These are phyloP conservation scores for Wakefieldia striispora DNA, from an alignment of 768 basidiomycete species.

Conservation along the genomic window DNA sequence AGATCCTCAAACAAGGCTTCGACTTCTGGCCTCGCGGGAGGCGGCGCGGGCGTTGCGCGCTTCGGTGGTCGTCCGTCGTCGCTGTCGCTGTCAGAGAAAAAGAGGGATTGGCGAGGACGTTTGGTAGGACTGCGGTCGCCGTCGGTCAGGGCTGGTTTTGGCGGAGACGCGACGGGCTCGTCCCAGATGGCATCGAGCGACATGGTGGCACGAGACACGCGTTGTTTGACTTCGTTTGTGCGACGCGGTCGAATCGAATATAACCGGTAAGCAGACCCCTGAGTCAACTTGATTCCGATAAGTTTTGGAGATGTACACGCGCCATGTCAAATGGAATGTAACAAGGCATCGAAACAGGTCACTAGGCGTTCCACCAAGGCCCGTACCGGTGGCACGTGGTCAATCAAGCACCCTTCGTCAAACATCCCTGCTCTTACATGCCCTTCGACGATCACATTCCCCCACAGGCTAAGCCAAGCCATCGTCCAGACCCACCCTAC, in stretches of 20 bases:
- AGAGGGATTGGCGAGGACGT: conserved; percentile 45
- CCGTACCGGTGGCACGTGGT: too few species aligned
- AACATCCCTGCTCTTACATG: too few species aligned
- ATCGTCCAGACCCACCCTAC: too few species aligned
- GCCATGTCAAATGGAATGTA: too few species aligned
- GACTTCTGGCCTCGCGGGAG: conserved; percentile 29
- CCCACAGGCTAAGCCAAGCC: too few species aligned
- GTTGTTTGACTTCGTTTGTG: conserved; percentile 29
- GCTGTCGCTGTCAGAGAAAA: conserved; percentile 48
- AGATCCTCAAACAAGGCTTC: conserved; percentile 46
- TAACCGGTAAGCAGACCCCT: too few species aligned
- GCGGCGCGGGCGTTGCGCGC: conserved; percentile 20
- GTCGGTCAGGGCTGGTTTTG: conserved; percentile 18
- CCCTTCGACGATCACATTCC: too few species aligned
- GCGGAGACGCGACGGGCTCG: conserved; percentile 38
- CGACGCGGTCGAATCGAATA: not conserved
- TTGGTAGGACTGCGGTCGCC: conserved; percentile 19
- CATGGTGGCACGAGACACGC: conserved; percentile 23
- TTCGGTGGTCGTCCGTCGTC: conserved; percentile 39
- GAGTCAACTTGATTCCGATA: too few species aligned
- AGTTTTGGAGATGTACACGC: too few species aligned
- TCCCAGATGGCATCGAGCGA: conserved; percentile 63
- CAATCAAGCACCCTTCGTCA: too few species aligned
- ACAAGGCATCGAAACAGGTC: too few species aligned
- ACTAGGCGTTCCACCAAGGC: too few species aligned